A percentile compares a stretch with the other conserved stretches of the same genome.
Evolutionary conservation across 306 rosid genomes (phyloP).

Genomic region (Pterocarpus macrocarpus): DNA sequence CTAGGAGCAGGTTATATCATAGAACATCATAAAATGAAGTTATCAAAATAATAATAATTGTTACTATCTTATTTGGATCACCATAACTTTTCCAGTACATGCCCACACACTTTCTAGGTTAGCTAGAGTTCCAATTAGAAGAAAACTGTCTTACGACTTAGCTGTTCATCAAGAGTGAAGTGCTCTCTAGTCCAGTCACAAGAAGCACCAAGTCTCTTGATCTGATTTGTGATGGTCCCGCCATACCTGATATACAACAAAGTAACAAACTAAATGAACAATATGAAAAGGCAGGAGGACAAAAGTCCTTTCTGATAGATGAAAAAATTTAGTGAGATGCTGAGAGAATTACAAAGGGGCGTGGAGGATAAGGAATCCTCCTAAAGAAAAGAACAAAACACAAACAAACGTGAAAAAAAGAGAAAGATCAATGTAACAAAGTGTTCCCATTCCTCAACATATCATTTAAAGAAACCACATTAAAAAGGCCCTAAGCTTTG

Average conservation of each 20-base stretch:
- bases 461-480: neutral
- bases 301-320: neutral
- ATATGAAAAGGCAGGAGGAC: conserved; percentile 23
- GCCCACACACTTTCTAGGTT: conserved; percentile 29
- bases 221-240: conserved; percentile 94
- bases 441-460: neutral
- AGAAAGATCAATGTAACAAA: neutral
- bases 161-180: conserved; percentile 98
- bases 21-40: neutral
- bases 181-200: conserved; percentile 98
- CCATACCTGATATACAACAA: conserved; percentile 71
- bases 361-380: neutral
- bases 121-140: conserved; percentile 53
- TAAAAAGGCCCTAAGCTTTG: neutral
- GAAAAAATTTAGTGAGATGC: neutral
- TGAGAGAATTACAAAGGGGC: neutral
- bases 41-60: conserved; percentile 13
- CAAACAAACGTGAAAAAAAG: neutral
- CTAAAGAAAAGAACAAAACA: neutral
- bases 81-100: conserved; percentile 29
- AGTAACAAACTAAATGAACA: conserved; percentile 34
- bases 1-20: neutral
- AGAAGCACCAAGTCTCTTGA: conserved; percentile 98
- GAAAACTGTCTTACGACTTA: conserved; percentile 94
- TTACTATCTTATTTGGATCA: conserved; percentile 37